These are phyloP conservation scores for Fusarium sororula DNA, from an alignment of 2,329 filamentous ascomycete genomes.

Conservation along the genomic window DNA sequence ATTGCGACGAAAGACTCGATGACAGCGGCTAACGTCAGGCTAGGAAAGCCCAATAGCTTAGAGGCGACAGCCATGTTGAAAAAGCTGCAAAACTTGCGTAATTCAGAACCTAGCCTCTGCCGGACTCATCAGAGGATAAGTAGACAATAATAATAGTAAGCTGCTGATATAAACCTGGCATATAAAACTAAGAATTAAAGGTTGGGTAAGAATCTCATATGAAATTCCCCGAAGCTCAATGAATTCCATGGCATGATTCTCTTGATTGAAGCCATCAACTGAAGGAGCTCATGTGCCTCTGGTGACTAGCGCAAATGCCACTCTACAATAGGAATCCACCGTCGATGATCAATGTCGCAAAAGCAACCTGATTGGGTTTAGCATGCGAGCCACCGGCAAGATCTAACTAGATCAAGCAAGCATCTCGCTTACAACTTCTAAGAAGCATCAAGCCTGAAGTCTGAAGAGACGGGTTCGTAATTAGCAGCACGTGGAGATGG, in stretches of 20 bases:
- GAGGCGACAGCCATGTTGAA: constrained; percentile 25
- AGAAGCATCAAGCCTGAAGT: not conserved
- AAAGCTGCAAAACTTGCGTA: not conserved
- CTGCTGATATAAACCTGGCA: not conserved
- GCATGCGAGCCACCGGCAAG: constrained; percentile 29
- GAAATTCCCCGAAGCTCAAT: not conserved
- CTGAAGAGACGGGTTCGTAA: not conserved
- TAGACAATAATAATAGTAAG: not conserved
- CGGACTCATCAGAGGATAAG: not conserved
- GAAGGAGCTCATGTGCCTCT: not conserved
- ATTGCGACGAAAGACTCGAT: constrained; percentile 42
- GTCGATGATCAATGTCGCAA: constrained; percentile 28
- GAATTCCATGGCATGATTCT: not conserved
- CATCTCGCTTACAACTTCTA: not conserved
- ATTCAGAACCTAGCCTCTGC: not conserved
- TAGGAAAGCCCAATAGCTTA: constrained; percentile 22
- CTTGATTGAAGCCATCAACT: not conserved
- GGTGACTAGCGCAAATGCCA: not conserved
- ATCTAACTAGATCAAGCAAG: not conserved
- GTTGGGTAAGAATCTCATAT: not conserved
- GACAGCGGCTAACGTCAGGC: constrained; percentile 27
- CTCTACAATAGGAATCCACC: not conserved
- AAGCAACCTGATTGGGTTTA: constrained; percentile 31
- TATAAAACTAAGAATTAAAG: not conserved
- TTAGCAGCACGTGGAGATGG: not conserved